These are phyloP conservation scores for Cerioporus squamosus DNA, from an alignment of 1,284 basidiomycete genomes.

Conservation along the genomic window DNA sequence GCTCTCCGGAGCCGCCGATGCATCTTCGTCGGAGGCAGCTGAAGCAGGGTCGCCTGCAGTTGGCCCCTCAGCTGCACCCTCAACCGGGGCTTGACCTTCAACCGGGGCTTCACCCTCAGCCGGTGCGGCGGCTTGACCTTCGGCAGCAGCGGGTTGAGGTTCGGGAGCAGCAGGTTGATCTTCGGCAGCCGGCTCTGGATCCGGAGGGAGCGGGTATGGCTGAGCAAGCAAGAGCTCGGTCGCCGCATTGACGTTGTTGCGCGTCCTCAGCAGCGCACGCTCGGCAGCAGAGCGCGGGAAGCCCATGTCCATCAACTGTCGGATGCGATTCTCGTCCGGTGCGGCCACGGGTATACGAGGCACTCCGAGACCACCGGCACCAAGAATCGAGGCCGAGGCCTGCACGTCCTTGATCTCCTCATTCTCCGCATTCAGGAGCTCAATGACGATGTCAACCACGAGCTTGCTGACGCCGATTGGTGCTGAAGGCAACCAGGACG, in stretches of 20 bases:
- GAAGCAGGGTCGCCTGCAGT: not conserved
- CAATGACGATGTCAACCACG: slow-evolving; percentile 80
- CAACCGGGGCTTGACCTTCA: too few relatives aligned
- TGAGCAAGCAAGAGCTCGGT: slow-evolving; percentile 88
- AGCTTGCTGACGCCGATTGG: slow-evolving; percentile 77
- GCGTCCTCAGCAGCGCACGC: slow-evolving; percentile 80
- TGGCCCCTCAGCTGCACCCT: slow-evolving; percentile 19
- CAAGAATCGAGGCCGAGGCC: slow-evolving; percentile 20
- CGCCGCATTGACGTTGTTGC: slow-evolving; percentile 90
- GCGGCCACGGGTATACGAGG: slow-evolving; percentile 46
- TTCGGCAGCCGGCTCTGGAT: slow-evolving; percentile 48
- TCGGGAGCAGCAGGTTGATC: slow-evolving; percentile 29
- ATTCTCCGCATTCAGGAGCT: slow-evolving; percentile 82
- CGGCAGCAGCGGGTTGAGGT: slow-evolving; percentile 25
- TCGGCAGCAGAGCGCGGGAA: slow-evolving; percentile 88
- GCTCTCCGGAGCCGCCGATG: slow-evolving; percentile 7
- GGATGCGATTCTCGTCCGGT: slow-evolving; percentile 78
- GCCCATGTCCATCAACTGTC: slow-evolving; percentile 94
- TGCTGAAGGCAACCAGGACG: slow-evolving; percentile 80
- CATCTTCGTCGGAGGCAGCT: slow-evolving; percentile 14
- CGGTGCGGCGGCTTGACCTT: slow-evolving; percentile 19
- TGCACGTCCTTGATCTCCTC: slow-evolving; percentile 62
- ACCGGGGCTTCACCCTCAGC: slow-evolving; percentile 4
- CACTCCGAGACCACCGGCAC: slow-evolving; percentile 30
- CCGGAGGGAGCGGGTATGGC: slow-evolving; percentile 78